phyloP scores from a whole-genome alignment of 2,329 filamentous ascomycete genomes.

The Aulographum hederae region DNA sequence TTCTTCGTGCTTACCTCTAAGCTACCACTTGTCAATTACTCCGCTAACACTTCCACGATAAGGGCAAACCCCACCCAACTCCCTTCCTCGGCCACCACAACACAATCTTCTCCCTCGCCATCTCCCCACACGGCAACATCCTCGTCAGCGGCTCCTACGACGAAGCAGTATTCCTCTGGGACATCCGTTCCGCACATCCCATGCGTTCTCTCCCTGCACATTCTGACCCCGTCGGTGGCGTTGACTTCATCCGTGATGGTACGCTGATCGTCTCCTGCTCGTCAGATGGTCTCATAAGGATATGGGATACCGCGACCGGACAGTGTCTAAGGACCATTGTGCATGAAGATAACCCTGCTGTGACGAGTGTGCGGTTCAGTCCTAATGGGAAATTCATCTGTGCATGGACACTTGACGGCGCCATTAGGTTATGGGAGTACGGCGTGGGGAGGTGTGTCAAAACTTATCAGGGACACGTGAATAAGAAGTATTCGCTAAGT shows the following conservation, averaged over 20 bases:
- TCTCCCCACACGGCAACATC: slow-evolving; percentile 96
- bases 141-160: slow-evolving; percentile 91
- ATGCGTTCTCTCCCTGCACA: slow-evolving; percentile 90
- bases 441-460: slow-evolving; percentile 68
- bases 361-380: slow-evolving; percentile 77
- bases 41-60: slow-evolving; percentile 8
- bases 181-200: slow-evolving; percentile 67
- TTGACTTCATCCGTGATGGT: slow-evolving; percentile 84
- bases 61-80: slow-evolving; percentile 37
- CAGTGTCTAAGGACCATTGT: slow-evolving; percentile 91
- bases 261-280: slow-evolving; percentile 85
- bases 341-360: slow-evolving; percentile 86
- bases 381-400: slow-evolving; percentile 89
- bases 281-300: slow-evolving; percentile 79
- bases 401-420: slow-evolving; percentile 80
- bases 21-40: not conserved
- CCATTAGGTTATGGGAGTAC: slow-evolving; percentile 88
- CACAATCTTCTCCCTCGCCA: slow-evolving; percentile 85
- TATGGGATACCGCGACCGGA: slow-evolving; percentile 91
- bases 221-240: slow-evolving; percentile 82
- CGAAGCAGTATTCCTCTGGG: slow-evolving; percentile 94
- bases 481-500: slow-evolving; percentile 67
- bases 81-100: slow-evolving; percentile 78
- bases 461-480: slow-evolving; percentile 87
- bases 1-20: not conserved